Conservation (phyloP, 2,329 filamentous ascomycete species). For the Stemphylium lycopersici region DNA sequence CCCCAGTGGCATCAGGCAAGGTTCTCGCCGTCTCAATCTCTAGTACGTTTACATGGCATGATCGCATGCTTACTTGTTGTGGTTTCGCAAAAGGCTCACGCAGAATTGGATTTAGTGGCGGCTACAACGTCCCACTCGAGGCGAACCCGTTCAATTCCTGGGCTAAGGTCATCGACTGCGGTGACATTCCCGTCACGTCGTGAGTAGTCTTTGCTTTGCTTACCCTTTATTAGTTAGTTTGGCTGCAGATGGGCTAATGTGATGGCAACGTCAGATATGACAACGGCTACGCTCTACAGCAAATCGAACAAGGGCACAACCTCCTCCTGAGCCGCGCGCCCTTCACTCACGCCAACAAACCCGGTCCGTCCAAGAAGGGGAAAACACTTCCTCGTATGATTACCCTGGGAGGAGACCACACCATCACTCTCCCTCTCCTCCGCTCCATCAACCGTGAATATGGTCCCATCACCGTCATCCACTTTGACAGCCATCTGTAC, state of each 20-base stretch:
- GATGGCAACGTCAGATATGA: conserved; percentile 65
- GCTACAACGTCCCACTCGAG: conserved; percentile 81
- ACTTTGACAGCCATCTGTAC: conserved; percentile 67
- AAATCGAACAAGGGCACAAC: conserved; percentile 86
- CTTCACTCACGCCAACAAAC: conserved; percentile 69
- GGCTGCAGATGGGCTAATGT: background rate
- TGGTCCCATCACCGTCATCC: conserved; percentile 68
- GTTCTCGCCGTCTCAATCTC: conserved; percentile 82
- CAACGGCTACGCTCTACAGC: conserved; percentile 78
- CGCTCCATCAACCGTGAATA: conserved; percentile 69
- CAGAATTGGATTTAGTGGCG: conserved; percentile 68
- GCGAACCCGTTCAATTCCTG: conserved; percentile 84
- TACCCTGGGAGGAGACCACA: conserved; percentile 70
- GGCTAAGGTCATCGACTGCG: conserved; percentile 81
- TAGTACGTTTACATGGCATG: conserved; percentile 66
- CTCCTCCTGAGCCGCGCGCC: conserved; percentile 73
- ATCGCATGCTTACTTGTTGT: conserved; percentile 50
- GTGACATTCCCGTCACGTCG: conserved; percentile 85
- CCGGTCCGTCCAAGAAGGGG: conserved; percentile 72
- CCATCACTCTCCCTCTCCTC: conserved; percentile 64
- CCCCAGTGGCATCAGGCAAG: conserved; percentile 83
- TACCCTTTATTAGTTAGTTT: background rate
- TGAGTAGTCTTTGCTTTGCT: conserved; percentile 50
- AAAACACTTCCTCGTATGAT: conserved; percentile 82
- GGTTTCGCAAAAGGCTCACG: conserved; percentile 53